Percentiles rank a stretch among this genome's conserved stretches.
phyloP scores from a whole-genome alignment of 2,329 filamentous ascomycete species.

The Stemphylium vesicarium region DNA sequence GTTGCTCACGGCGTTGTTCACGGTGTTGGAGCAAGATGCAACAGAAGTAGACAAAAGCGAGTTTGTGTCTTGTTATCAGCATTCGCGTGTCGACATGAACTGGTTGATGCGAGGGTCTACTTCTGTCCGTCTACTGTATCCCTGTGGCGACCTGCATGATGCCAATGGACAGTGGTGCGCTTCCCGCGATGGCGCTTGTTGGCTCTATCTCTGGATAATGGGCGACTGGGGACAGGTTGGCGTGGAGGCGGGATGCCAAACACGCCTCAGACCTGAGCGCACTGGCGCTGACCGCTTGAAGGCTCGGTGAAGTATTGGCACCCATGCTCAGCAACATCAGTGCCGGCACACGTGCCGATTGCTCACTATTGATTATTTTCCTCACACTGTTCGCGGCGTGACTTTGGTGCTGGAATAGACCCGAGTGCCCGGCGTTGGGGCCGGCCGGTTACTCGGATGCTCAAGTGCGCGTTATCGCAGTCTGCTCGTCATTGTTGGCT shows the following conservation, averaged over 20 bases:
- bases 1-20: conserved; percentile 2
- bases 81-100: not conserved
- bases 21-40: not conserved
- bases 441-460: not conserved
- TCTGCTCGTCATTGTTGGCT: not conserved
- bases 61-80: not conserved
- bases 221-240: conserved; percentile 8
- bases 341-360: not conserved
- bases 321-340: conserved; percentile 7
- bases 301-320: conserved; percentile 11
- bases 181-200: conserved; percentile 15
- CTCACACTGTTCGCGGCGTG: conserved; percentile 2
- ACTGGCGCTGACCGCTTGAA: conserved; percentile 13
- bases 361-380: not conserved
- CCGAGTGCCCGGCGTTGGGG: conserved; percentile 11
- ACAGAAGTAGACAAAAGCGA: too few relatives aligned
- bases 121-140: conserved; percentile 4
- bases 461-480: conserved; percentile 4
- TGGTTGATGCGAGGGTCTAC: not conserved
- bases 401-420: not conserved
- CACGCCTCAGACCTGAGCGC: conserved; percentile 1
- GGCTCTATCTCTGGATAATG: conserved; percentile 12
- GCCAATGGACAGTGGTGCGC: conserved; percentile 7
- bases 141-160: conserved; percentile 20
- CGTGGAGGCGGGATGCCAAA: conserved; percentile 12